Percentiles rank a stretch among this genome's conserved stretches.
phyloP scores from a whole-genome alignment of 345 rosid species.

The Raphanus sativus region DNA sequence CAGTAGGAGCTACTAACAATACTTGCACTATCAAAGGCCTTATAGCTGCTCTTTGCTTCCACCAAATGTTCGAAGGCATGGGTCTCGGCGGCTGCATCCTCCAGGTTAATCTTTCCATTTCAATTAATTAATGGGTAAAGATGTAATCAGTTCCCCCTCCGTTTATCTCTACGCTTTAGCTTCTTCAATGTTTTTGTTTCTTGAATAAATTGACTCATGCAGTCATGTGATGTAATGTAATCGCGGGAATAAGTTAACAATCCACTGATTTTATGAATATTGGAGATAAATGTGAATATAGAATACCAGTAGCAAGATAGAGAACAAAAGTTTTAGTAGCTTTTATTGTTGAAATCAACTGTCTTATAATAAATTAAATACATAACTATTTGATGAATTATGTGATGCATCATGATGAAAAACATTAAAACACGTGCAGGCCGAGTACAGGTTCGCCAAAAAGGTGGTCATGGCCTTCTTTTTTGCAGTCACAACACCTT shows the following conservation, averaged over 20 bases:
- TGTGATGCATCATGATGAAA: background rate
- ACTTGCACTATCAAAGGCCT: constrained; percentile 54
- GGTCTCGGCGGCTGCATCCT: constrained; percentile 40
- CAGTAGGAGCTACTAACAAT: constrained; percentile 62
- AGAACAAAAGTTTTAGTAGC: background rate
- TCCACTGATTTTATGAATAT: background rate
- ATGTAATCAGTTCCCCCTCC: background rate
- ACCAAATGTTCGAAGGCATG: constrained; percentile 69
- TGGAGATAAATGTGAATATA: background rate
- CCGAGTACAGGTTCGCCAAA: constrained; percentile 29
- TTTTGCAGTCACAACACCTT: constrained; percentile 61
- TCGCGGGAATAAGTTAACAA: too few relatives aligned
- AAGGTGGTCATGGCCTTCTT: constrained; percentile 49
- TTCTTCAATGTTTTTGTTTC: background rate
- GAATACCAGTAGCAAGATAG: background rate
- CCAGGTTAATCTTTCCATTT: constrained; percentile 38
- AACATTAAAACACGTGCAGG: background rate
- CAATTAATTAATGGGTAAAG: background rate
- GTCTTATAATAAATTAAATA: background rate
- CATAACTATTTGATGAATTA: background rate
- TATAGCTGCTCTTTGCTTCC: constrained; percentile 65
- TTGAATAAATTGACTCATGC: background rate
- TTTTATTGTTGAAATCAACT: background rate
- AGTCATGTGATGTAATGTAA: background rate
- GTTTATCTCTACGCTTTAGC: background rate